Base-by-base conservation (phyloP, 2,329 filamentous ascomycete species). In the Diaporthe sp. region DNA sequence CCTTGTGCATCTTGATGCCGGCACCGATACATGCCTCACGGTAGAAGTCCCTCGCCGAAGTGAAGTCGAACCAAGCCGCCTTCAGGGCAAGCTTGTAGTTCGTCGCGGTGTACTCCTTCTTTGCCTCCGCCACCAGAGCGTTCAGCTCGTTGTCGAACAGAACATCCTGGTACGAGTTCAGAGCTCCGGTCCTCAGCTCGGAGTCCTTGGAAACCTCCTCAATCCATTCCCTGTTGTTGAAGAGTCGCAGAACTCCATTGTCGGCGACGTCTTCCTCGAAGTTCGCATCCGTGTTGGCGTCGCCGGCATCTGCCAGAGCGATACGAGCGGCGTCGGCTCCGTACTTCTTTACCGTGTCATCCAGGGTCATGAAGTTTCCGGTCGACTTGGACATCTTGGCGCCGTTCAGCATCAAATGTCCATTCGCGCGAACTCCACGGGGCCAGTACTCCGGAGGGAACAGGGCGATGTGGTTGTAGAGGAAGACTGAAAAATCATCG, bases 321-420 rank as follows among this genome's bases (percentile, higher is more conserved):
- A 74, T 66, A 39, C 76, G 68, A 9, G 75, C 73, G 17, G 97
- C 97, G 82, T 98, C 97, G 12, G 97, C 96, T 80, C 97, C 97
- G 79, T 97, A 99, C 84, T 99, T 99, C 79, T 92, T 90, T 19
- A 96, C 93, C 39, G 96, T 90, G 76, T 98, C 94, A 71, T 92
- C 90, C 70, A 98, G 88, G 15, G 97, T 98, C 83, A 99, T 89
- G 88, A 99, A 99, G 86, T 98, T 99, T 76, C 97, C 97, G 0
- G 96, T 98, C 71, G 93, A 96, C 88, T 99, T 99, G 83, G 92
- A 94, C 97, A 99, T 99, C 90, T 99, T 99, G 82, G 98, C 94
- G 66, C 96, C 96, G 82, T 99, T 99, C 77, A 99, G 88, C 83
- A 97, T 91, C 80, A 98, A 86, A 85, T 98, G 96, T 1, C 97